Percentiles rank a stretch among this genome's conserved stretches.
Evolutionary conservation across 2,329 filamentous ascomycete genomes (phyloP).

Genomic region (Cercospora sojina): DNA sequence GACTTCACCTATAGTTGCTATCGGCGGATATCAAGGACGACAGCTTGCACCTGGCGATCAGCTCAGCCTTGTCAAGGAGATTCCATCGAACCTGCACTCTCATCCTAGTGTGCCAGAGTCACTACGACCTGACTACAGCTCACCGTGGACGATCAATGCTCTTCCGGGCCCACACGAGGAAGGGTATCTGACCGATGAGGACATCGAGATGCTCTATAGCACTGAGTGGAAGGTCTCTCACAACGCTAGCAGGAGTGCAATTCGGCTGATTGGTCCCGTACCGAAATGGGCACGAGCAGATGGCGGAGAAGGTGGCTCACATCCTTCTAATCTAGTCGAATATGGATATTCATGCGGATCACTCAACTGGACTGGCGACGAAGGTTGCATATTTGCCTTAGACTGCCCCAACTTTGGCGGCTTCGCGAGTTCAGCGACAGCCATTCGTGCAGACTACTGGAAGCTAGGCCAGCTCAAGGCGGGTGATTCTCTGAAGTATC

Average conservation of each 20-base stretch:
- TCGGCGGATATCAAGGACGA: constrained; percentile 62
- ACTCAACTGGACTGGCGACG: constrained; percentile 62
- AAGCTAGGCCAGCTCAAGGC: constrained; percentile 62
- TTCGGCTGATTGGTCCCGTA: constrained; percentile 59
- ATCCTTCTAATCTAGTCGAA: constrained; percentile 54
- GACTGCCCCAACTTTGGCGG: constrained; percentile 63
- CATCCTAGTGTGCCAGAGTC: constrained; percentile 45
- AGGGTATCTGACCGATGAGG: constrained; percentile 53
- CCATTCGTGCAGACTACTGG: constrained; percentile 60
- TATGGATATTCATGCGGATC: constrained; percentile 61
- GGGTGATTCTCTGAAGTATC: constrained; percentile 55
- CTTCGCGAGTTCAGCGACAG: constrained; percentile 57
- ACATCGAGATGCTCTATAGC: constrained; percentile 58
- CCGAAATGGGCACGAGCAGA: constrained; percentile 59
- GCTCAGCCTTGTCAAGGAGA: constrained; percentile 46
- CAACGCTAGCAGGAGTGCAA: constrained; percentile 60
- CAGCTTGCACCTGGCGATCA: constrained; percentile 56
- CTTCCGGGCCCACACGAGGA: constrained; percentile 59
- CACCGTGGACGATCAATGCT: constrained; percentile 53
- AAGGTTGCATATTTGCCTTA: constrained; percentile 59
- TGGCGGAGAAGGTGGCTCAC: constrained; percentile 63
- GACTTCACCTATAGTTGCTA: constrained; percentile 57
- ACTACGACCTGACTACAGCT: constrained; percentile 51
- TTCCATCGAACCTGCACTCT: constrained; percentile 37
- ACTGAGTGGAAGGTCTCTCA: constrained; percentile 62